These are phyloP conservation scores for Verticillium isaacii DNA, from an alignment of 2,329 filamentous ascomycete genomes.

Conservation along the genomic window DNA sequence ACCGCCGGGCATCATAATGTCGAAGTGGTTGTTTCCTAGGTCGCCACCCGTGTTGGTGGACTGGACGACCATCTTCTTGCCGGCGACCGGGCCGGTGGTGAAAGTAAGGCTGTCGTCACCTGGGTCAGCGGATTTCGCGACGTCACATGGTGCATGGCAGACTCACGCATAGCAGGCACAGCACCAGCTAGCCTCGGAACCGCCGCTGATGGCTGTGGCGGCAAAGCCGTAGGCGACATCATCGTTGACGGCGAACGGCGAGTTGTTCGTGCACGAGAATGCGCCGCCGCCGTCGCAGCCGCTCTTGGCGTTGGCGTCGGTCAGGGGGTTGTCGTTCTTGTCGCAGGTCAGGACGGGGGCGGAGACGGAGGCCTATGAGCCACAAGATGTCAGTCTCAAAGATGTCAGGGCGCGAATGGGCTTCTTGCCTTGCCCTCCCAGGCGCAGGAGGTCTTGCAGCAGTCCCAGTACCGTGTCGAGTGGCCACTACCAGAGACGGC, in stretches of 20 bases:
- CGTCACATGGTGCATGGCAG: background rate
- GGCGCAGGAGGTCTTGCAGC: conserved; percentile 65
- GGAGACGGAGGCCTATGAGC: conserved; percentile 35
- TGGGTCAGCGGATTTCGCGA: conserved; percentile 4
- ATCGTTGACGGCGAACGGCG: conserved; percentile 57
- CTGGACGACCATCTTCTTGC: conserved; percentile 63
- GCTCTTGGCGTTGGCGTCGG: conserved; percentile 39
- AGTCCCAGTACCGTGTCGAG: conserved; percentile 52
- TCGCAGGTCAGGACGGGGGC: conserved; percentile 50
- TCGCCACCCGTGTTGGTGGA: conserved; percentile 59
- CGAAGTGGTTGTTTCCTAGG: conserved; percentile 53
- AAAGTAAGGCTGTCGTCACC: conserved; percentile 44
- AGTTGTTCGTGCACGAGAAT: conserved; percentile 58
- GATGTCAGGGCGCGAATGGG: background rate
- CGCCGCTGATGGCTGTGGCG: conserved; percentile 50
- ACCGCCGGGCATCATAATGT: conserved; percentile 51
- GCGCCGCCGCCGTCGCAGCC: conserved; percentile 58
- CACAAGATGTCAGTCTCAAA: background rate
- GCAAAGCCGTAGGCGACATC: conserved; percentile 61
- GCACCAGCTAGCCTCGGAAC: conserved; percentile 56
- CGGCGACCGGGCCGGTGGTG: conserved; percentile 43
- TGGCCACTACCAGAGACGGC: background rate
- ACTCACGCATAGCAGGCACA: conserved; percentile 57
- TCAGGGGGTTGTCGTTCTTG: conserved; percentile 48
- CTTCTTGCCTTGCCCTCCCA: conserved; percentile 45